A percentile compares a stretch with the other conserved stretches of the same genome.
Evolutionary conservation across 169 alveolate species (phyloP).

Genomic region (Plasmodium malariae): DNA sequence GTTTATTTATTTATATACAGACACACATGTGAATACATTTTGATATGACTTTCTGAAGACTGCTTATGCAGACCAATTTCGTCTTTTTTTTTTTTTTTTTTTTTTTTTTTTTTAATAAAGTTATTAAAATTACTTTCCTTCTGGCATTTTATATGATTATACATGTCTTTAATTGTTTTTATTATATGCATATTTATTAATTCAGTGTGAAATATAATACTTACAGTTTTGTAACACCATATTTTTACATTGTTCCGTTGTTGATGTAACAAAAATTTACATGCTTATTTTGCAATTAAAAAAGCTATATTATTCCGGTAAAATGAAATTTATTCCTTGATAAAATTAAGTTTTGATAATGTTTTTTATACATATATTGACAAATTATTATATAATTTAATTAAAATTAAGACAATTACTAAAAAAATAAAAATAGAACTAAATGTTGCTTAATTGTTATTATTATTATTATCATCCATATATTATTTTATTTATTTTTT

Average conservation of each 20-base stretch:
- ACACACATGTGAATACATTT: background rate
- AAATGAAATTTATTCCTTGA: conserved; percentile 17
- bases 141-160: conserved; percentile 26
- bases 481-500: background rate
- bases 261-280: conserved; percentile 42
- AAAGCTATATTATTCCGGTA: conserved; percentile 37
- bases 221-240: conserved; percentile 51
- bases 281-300: conserved; percentile 31
- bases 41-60: background rate
- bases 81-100: conserved; percentile 43
- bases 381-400: conserved; percentile 20
- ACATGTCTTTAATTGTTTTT: conserved; percentile 69
- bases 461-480: background rate
- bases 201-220: conserved; percentile 69
- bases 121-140: conserved; percentile 24
- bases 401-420: conserved; percentile 35
- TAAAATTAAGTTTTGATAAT: conserved; percentile 22
- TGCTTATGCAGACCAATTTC: conserved; percentile 9
- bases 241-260: conserved; percentile 63
- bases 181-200: conserved; percentile 46
- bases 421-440: conserved; percentile 3
- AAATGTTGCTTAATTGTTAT: background rate
- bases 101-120: conserved; percentile 34
- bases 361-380: conserved; percentile 23
- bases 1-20: background rate